Evolutionary conservation across 108 stramenopile species (phyloP).

Genomic region (Skeletonema grethae): DNA sequence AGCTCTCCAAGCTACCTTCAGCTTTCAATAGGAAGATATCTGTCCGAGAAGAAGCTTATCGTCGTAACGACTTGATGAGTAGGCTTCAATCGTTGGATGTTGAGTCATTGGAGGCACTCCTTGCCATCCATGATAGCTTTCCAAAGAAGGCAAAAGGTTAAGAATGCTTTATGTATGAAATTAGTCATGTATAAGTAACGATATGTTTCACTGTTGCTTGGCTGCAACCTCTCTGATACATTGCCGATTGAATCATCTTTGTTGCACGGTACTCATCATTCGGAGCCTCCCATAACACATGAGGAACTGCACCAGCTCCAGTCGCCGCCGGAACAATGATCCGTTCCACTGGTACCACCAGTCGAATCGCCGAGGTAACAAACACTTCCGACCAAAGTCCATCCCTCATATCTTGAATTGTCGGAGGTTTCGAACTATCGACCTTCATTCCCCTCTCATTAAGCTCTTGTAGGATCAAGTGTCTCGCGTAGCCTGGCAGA

Average conservation of each 20-base stretch:
- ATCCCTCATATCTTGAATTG: conserved; percentile 43
- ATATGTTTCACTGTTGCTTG: background rate
- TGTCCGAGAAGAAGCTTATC: background rate
- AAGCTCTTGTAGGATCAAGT: conserved; percentile 53
- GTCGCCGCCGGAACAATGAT: conserved; percentile 47
- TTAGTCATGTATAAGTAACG: background rate
- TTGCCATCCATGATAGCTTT: conserved; percentile 20
- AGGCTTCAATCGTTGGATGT: conserved; percentile 29
- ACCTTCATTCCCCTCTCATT: conserved; percentile 27
- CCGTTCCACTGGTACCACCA: conserved; percentile 59
- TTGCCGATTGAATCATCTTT: background rate
- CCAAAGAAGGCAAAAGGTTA: background rate
- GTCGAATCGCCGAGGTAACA: conserved; percentile 67
- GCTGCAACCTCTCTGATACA: conserved; percentile 3
- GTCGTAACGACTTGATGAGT: conserved; percentile 22
- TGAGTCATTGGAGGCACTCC: conserved; percentile 35
- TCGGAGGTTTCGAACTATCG: conserved; percentile 37
- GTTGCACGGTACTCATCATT: conserved; percentile 1
- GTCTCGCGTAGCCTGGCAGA: conserved; percentile 68
- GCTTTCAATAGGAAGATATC: background rate
- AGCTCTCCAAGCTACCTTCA: conserved; percentile 15
- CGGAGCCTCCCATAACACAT: background rate
- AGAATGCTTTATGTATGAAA: background rate
- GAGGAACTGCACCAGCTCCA: background rate
- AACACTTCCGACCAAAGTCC: conserved; percentile 78